Evolutionary conservation across 176 grass and related monocot genomes (phyloP), one percentile per base, ranked within the genome.

Genomic region (Hsuehochloa calcarea): DNA sequence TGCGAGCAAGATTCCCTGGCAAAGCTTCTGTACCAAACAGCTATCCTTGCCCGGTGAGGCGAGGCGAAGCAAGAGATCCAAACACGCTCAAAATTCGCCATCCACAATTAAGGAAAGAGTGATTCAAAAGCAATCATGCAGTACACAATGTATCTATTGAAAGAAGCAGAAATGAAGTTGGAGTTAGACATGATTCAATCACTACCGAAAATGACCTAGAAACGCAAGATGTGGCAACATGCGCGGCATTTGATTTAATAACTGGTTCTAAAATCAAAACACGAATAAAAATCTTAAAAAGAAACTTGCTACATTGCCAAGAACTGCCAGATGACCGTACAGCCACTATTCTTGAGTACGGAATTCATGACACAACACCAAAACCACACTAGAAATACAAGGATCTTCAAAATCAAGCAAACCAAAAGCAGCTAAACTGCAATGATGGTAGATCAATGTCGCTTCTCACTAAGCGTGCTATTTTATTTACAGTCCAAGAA

Each of bases 111-210:
- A 87, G 35, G 61, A 87, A 81, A 68, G 61, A 58, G 31, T 11
- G 19, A 56, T 75, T 56, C 54, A 68, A 68, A 20, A 55, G 62
- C 49, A 74, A 25, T 52, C 26, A 81, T 44, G 59, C 39, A 65
- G 29, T 45, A 46, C 23, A 85, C 35, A 27, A 69, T 66, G 76
- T 51, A 85, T 75, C 37, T 46, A 75, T 59, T 75, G 50, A 81
- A 87, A 68, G 61, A 82, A 75, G 52, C 38, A 69, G 68, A 85
- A 20, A 69, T 58, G 38, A 45, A 45, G 62, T n/a, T 78, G 38
- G 25, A 85, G 23, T 17, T 70, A 47, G 11, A 19, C 20, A 60
- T 49, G 65, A 35, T 23, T 70, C 52, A 78, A 17, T 85, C 65
- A 31, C 65, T 78, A 79, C 65, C 27, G 46, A 79, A 85, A 41